Percentiles rank a stretch among this genome's conserved stretches.
phyloP scores from a whole-genome alignment of 1,284 basidiomycete genomes.

The Volvariella surrecta region DNA sequence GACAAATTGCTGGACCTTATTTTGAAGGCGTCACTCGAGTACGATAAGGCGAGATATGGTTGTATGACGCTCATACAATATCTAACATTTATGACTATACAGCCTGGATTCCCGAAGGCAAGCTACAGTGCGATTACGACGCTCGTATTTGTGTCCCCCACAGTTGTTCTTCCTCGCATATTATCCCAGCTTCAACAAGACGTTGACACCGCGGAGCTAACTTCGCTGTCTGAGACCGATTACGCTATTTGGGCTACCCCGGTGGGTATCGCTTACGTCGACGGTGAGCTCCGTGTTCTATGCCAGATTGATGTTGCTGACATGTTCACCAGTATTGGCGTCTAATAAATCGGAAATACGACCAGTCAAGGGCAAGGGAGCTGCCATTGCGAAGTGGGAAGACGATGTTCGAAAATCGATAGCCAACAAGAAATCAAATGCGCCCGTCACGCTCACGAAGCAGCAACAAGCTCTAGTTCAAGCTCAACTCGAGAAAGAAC shows the following conservation, averaged over 20 bases:
- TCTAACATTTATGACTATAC: neutral
- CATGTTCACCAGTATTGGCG: constrained; percentile 45
- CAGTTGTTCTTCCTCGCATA: constrained; percentile 58
- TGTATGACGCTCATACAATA: neutral
- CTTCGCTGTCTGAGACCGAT: constrained; percentile 63
- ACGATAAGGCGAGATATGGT: constrained; percentile 26
- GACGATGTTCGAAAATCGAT: constrained; percentile 82
- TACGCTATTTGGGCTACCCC: constrained; percentile 82
- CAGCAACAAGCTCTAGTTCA: constrained; percentile 75
- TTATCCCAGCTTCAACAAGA: constrained; percentile 58
- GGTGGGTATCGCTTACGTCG: constrained; percentile 68
- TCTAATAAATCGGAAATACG: constrained; percentile 44
- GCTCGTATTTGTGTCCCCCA: constrained; percentile 72
- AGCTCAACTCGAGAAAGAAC: constrained; percentile 76
- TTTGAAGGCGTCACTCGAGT: constrained; percentile 33
- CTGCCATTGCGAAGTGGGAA: constrained; percentile 89
- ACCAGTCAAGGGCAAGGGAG: constrained; percentile 74
- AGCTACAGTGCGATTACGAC: constrained; percentile 72
- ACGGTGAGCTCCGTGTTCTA: constrained; percentile 44
- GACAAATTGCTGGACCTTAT: constrained; percentile 44
- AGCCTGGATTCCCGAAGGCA: constrained; percentile 52
- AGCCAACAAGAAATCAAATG: constrained; percentile 60
- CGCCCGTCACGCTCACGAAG: constrained; percentile 59
- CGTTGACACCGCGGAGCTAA: constrained; percentile 49
- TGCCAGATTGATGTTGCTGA: constrained; percentile 5